A percentile compares a stretch with the other conserved stretches of the same genome.
These are phyloP conservation scores for Eucalyptus regnans DNA, from an alignment of 345 rosid genomes.

Conservation along the genomic window DNA sequence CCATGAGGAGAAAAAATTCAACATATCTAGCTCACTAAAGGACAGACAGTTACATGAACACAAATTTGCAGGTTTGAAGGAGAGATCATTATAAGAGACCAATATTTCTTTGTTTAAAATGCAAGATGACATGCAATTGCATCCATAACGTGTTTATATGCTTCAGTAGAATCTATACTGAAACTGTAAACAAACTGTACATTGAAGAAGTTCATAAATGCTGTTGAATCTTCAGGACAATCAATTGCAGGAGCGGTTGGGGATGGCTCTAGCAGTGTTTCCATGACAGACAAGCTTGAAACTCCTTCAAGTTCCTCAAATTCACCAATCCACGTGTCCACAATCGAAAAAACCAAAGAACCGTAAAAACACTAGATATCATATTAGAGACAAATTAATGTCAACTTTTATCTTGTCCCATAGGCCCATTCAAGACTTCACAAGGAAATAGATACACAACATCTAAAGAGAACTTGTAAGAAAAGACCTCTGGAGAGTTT, in stretches of 20 bases:
- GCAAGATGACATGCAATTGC: background rate
- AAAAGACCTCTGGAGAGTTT: background rate
- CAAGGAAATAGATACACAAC: background rate
- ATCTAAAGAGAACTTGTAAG: background rate
- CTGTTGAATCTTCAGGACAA: slow-evolving; percentile 28
- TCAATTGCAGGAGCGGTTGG: slow-evolving; percentile 18
- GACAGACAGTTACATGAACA: background rate
- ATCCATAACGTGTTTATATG: background rate
- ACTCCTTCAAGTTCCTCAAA: slow-evolving; percentile 62
- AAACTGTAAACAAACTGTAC: slow-evolving; percentile 12
- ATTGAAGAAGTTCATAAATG: slow-evolving; percentile 47
- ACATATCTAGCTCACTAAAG: background rate
- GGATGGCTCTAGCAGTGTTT: slow-evolving; percentile 47
- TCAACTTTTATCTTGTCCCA: background rate
- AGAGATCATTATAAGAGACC: background rate
- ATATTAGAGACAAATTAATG: background rate
- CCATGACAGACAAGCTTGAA: slow-evolving; percentile 41
- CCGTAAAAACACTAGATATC: background rate
- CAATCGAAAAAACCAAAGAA: background rate
- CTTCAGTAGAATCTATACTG: background rate
- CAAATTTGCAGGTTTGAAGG: background rate
- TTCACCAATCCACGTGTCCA: slow-evolving; percentile 15
- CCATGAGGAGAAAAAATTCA: background rate
- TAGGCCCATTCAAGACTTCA: background rate
- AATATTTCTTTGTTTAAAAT: background rate